phyloP scores from a whole-genome alignment of 2,329 filamentous ascomycete genomes.

The Claviceps capensis region DNA sequence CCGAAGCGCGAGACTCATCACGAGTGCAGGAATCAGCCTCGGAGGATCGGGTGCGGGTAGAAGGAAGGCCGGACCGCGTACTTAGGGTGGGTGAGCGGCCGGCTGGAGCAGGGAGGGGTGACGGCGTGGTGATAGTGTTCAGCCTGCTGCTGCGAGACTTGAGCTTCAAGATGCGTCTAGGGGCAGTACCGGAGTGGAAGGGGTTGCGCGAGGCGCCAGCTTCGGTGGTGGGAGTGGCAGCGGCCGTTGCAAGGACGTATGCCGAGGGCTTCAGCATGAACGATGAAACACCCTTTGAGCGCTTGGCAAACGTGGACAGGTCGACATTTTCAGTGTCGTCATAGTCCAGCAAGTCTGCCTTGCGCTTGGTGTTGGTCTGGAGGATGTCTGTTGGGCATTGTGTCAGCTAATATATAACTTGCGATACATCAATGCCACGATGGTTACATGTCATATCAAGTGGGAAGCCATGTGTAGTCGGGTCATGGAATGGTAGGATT shows the following conservation, averaged over 20 bases:
- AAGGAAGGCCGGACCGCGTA: conserved; percentile 56
- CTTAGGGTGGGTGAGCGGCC: conserved; percentile 65
- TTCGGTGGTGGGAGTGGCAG: conserved; percentile 19
- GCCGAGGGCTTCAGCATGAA: conserved; percentile 40
- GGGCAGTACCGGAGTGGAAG: conserved; percentile 17
- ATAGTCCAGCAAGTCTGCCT: conserved; percentile 37
- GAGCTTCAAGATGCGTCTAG: conserved; percentile 34
- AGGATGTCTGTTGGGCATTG: conserved; percentile 23
- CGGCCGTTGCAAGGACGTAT: conserved; percentile 29
- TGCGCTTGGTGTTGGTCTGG: conserved; percentile 37
- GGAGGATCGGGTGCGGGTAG: conserved; percentile 60
- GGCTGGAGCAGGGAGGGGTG: conserved; percentile 53
- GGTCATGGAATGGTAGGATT: not conserved
- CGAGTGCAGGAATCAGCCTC: conserved; percentile 29
- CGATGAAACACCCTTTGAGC: conserved; percentile 33
- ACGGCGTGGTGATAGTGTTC: conserved; percentile 31
- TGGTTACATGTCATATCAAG: too few relatives aligned
- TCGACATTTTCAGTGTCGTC: conserved; percentile 50
- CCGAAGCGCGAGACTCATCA: conserved; percentile 46
- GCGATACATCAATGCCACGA: not conserved
- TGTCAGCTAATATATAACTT: not conserved
- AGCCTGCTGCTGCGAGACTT: conserved; percentile 37
- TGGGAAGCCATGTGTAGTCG: not conserved
- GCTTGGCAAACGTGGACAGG: conserved; percentile 42
- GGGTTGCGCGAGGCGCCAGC: conserved; percentile 19